Conservation (phyloP, 2,329 filamentous ascomycete genomes). For the Colletotrichum sp. region DNA sequence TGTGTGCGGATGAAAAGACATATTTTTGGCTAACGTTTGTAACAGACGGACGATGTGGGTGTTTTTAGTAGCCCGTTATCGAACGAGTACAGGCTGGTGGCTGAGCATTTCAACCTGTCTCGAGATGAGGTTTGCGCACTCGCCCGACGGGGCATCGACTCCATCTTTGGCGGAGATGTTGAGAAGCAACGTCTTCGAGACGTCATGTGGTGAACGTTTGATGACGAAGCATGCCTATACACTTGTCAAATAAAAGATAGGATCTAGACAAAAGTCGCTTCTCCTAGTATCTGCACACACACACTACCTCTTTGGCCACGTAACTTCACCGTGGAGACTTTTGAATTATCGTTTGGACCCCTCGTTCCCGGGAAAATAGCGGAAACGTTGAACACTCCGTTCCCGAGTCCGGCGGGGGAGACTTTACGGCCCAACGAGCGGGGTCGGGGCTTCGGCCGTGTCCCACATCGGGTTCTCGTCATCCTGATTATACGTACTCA, state of each 20-base stretch:
- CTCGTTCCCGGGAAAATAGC: not conserved
- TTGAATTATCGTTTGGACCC: not conserved
- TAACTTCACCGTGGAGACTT: not conserved
- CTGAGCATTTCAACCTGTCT: conserved; percentile 68
- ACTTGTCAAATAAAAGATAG: not conserved
- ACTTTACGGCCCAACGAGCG: not conserved
- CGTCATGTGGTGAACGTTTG: conserved; percentile 48
- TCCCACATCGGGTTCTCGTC: not conserved
- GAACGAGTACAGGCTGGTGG: conserved; percentile 77
- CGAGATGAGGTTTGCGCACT: conserved; percentile 53
- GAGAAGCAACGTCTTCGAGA: conserved; percentile 62
- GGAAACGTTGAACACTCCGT: not conserved
- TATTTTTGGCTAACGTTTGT: not conserved
- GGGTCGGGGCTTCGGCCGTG: not conserved
- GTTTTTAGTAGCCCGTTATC: conserved; percentile 79
- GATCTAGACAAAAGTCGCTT: not conserved
- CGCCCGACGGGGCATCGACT: conserved; percentile 63
- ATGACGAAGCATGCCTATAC: not conserved
- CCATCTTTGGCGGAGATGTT: conserved; percentile 68
- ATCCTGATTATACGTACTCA: not conserved
- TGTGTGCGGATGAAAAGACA: not conserved
- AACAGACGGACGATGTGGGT: conserved; percentile 81
- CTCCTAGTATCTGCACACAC: not conserved
- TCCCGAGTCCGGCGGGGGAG: not conserved
- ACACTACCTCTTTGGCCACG: not conserved